Percentiles rank a stretch among this genome's conserved stretches.
Evolutionary conservation across 2,329 filamentous ascomycete genomes (phyloP).

Genomic region (Proliferodiscus dingleyae): DNA sequence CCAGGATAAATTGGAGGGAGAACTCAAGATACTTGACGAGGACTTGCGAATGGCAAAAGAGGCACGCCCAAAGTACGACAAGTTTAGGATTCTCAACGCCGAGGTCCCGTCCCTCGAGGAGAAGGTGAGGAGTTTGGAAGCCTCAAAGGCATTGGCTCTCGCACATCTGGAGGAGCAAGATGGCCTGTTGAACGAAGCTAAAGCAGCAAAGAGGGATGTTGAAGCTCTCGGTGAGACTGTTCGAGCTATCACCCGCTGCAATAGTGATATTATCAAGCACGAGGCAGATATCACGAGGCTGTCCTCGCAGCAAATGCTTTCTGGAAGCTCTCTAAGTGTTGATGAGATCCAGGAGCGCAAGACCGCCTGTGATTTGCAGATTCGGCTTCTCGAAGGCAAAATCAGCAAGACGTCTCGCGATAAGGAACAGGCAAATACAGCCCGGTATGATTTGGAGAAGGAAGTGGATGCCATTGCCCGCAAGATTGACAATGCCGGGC

Average conservation of each 20-base stretch:
- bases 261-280: constrained; percentile 66
- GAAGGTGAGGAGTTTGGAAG: constrained; percentile 57
- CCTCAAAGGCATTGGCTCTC: constrained; percentile 56
- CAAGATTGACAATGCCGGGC: constrained; percentile 64
- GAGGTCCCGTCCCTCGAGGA: constrained; percentile 67
- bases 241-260: constrained; percentile 66
- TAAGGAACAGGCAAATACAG: constrained; percentile 64
- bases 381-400: constrained; percentile 56
- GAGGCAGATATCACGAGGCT: constrained; percentile 71
- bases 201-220: constrained; percentile 64
- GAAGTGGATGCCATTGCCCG: constrained; percentile 70
- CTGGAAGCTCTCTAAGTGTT: constrained; percentile 60
- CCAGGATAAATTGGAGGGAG: constrained; percentile 56
- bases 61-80: constrained; percentile 66
- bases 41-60: constrained; percentile 56
- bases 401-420: constrained; percentile 64
- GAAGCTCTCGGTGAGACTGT: constrained; percentile 75
- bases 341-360: constrained; percentile 82
- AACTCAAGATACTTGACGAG: constrained; percentile 47
- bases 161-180: constrained; percentile 65
- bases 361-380: constrained; percentile 60
- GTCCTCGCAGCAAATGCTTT: constrained; percentile 67
- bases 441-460: constrained; percentile 67
- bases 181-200: constrained; percentile 56
- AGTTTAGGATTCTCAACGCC: constrained; percentile 60